Base-by-base conservation (phyloP, 441 rosid species). In the Sinapis alba region DNA sequence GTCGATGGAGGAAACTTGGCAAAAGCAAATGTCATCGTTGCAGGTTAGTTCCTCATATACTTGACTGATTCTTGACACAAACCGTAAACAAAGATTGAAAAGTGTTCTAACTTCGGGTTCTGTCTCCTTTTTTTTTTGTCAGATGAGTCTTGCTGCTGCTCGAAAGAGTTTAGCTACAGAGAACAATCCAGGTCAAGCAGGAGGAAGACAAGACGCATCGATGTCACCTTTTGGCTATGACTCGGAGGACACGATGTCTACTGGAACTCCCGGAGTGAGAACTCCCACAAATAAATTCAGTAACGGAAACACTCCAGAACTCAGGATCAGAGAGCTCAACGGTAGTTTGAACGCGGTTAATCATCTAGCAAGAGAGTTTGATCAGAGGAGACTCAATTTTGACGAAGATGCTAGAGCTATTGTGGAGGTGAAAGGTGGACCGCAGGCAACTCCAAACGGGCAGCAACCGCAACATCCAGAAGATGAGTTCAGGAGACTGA, bases 1-100 rank as follows among this genome's bases (percentile, higher is more conserved):
- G 83, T 83, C 92, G 23, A 92, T 89, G 97, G 99, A 96, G 84
- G 98, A 93, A 73, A 86, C 86, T 75, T 93, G 97, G 97, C 93
- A 88, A 80, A 86, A 83, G 81, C 98, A 96, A 81, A 89, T 92
- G 94, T 81, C 84, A 12, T 86, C 98, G 18, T 79, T 89, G 87
- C 98, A 91, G 83, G 99, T 91, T 68, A 27, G 38, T 27, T 27
- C 21, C 20, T 59, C 20, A 59, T 27, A 59, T 27, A 15, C 63
- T 59, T 56, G 36, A n/a, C 36, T 27, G 36, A 62, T 34, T 18
- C 10, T 5, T 0, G 28, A 57, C 18, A 19, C 9, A 11, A n/a
- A 36, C 53, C 3, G 3, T 36, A 11, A 5, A 20, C 20, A 19
- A 12, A 36, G 18, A 62, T 20, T 11, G 20, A 11, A 30, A 78